phyloP scores from a whole-genome alignment of 495 filamentous ascomycete species.

The Sordaria brevicollis region DNA sequence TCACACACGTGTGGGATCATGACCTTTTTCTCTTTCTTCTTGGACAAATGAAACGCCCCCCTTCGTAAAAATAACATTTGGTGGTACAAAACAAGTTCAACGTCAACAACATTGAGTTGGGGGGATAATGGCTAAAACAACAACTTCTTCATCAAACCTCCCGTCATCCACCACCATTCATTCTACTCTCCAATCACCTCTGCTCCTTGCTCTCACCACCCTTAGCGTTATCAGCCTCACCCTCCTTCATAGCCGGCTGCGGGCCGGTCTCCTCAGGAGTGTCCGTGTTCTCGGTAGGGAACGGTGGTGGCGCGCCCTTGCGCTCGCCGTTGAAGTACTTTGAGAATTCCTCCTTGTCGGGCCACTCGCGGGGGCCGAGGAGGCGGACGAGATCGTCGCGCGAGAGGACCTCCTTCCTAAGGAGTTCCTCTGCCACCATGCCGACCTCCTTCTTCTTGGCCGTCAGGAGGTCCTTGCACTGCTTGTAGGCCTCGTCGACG shows the following conservation, averaged over 20 bases:
- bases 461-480: constrained; percentile 72
- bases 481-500: constrained; percentile 79
- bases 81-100: not conserved
- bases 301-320: constrained; percentile 42
- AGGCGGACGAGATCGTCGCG: constrained; percentile 87
- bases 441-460: constrained; percentile 84
- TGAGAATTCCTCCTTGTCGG: constrained; percentile 75
- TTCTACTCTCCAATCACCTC: not conserved
- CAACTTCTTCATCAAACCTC: not conserved
- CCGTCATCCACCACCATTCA: not conserved
- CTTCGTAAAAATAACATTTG: not conserved
- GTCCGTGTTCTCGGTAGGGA: constrained; percentile 37
- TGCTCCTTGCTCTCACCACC: constrained; percentile 2
- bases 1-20: not conserved
- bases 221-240: not conserved
- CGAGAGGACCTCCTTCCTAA: constrained; percentile 80
- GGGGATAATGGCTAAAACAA: not conserved
- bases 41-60: not conserved
- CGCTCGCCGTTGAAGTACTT: constrained; percentile 72
- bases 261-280: constrained; percentile 8
- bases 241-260: constrained; percentile 13
- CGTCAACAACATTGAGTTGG: not conserved
- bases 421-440: constrained; percentile 83
- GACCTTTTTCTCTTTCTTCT: not conserved
- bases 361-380: constrained; percentile 70